phyloP scores from a whole-genome alignment of 306 rosid species.

The Dalbergia oliveri region DNA sequence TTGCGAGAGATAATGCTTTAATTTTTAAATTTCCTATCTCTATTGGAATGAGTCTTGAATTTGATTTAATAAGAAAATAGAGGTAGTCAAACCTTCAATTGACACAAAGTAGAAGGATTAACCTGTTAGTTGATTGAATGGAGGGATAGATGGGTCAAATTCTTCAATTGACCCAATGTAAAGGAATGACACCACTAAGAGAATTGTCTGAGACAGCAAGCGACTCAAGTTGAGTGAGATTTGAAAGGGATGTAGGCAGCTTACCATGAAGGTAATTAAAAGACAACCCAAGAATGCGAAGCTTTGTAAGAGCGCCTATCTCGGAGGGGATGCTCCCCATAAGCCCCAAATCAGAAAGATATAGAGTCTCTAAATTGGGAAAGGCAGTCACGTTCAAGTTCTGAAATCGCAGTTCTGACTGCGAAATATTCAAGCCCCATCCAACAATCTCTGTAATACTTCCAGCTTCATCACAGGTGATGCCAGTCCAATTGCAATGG shows the following conservation, averaged over 20 bases:
- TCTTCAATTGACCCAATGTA: not conserved
- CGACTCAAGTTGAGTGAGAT: not conserved
- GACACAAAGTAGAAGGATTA: too few species aligned
- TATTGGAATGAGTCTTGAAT: too few species aligned
- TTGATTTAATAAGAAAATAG: too few species aligned
- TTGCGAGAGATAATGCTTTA: too few species aligned
- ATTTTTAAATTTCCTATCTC: too few species aligned
- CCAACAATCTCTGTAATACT: not conserved
- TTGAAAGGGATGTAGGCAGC: not conserved
- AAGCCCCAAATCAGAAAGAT: not conserved
- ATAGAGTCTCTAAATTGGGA: not conserved
- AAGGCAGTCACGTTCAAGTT: slow-evolving; percentile 2
- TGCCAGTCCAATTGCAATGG: slow-evolving; percentile 2
- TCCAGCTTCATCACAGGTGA: slow-evolving; percentile 18
- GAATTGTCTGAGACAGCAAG: not conserved
- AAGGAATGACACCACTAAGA: not conserved
- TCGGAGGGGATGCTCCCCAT: too few species aligned
- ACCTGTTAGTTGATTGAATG: too few species aligned
- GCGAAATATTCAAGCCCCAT: not conserved
- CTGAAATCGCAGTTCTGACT: not conserved
- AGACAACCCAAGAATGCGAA: too few species aligned
- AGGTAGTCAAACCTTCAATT: too few species aligned
- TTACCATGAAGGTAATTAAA: not conserved
- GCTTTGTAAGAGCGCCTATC: too few species aligned
- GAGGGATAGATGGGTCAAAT: not conserved